Base-by-base conservation (phyloP, 2,329 filamentous ascomycete genomes). In the Graphilbum fragrans region DNA sequence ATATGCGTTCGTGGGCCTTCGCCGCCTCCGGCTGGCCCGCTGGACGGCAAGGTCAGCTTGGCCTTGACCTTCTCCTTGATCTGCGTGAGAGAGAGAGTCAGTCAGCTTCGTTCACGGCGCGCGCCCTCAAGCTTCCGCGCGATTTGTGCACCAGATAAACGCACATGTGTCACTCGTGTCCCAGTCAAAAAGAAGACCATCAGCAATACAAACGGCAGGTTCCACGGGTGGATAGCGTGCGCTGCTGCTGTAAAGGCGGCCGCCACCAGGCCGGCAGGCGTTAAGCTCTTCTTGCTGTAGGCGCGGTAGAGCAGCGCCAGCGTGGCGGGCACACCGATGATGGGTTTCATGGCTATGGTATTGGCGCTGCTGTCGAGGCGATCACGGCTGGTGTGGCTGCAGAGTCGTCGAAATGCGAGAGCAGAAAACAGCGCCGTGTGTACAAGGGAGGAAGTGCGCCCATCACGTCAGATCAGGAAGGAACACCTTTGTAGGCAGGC, bases 211-310 rank as follows among this genome's bases (percentile, higher is more conserved):
- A 95, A 93, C n/a, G 86, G 88, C n/a, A 88, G 67, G 45, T 84
- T 85, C 81, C 86, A 95, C 4, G 90, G 90, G 60, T 96, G 88
- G n/a, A 88, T 64, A 16, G 87, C 86, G 59, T 98, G 92, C 11
- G 82, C 75, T 36, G 73, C 59, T 4, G 86, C 88, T 4, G 88
- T 94, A 35, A 82, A 53, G 5, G 70, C 67, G 4, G 90, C 90
- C 12, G 75, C 73, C 31, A 81, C 51, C 51, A 94, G 75, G 46
- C 88, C 90, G 7, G 70, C 63, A 0, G 81, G 75, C 1, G 90
- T 96, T 32, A 98, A 72, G 20, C 82, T 88, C 42, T 84, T 81
- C 51, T 77, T 79, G 37, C 72, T 77, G 62, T 75, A 75, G 27
- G 84, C 81, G 45, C 83, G 73, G 52, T 76, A 74, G 42, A 81